Evolutionary conservation across 1,139 yeast species (phyloP).

Genomic region (Candida albicans): DNA sequence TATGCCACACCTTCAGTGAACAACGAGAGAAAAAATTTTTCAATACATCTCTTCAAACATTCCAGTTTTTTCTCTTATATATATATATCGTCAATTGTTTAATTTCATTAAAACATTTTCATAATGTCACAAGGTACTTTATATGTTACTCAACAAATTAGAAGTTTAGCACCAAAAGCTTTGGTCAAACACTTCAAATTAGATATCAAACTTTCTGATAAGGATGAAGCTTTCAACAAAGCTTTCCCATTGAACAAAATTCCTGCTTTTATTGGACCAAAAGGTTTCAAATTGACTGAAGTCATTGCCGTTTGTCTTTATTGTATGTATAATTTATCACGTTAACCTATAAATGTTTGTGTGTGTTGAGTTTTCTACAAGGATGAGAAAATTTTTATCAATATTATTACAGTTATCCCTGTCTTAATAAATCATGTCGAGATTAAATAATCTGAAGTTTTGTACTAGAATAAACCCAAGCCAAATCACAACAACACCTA

Average conservation of each 20-base stretch:
- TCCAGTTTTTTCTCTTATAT: not conserved
- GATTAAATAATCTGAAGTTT: conserved; percentile 49
- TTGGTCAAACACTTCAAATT: conserved; percentile 70
- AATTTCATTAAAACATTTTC: not conserved
- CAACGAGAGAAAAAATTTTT: not conserved
- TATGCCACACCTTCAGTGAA: too few species aligned
- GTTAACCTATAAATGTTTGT: not conserved
- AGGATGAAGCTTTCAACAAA: conserved; percentile 44
- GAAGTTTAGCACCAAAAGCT: conserved; percentile 54
- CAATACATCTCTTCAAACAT: not conserved
- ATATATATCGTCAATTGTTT: not conserved
- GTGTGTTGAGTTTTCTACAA: conserved; percentile 10
- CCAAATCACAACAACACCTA: not conserved
- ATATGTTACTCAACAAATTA: conserved; percentile 49
- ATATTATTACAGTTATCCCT: conserved; percentile 81
- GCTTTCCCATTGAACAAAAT: conserved; percentile 71
- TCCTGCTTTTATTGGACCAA: conserved; percentile 80
- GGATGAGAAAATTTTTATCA: conserved; percentile 56
- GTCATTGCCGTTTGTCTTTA: conserved; percentile 67
- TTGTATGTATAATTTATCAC: conserved; percentile 31
- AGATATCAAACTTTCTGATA: conserved; percentile 60
- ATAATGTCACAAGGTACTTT: conserved; percentile 59
- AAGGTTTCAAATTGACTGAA: conserved; percentile 81
- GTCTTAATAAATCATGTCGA: conserved; percentile 85
- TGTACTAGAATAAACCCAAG: not conserved